phyloP scores from a whole-genome alignment of 2,329 filamentous ascomycete genomes.

The Cladosporium sp. region DNA sequence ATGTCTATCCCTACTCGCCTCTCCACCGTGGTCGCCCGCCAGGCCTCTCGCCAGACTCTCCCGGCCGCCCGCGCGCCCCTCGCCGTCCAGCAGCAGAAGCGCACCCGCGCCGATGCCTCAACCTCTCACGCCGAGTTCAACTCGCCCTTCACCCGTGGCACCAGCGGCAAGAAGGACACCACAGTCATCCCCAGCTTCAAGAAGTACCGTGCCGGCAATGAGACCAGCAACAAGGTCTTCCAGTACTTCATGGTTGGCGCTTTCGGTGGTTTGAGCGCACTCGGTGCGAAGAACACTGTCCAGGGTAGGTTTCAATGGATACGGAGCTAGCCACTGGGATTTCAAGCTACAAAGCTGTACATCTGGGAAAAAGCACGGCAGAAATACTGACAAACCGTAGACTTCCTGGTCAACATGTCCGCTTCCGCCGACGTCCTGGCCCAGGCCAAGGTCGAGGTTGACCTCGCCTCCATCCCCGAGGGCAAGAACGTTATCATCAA shows the following conservation, averaged over 20 bases:
- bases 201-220: constrained; percentile 73
- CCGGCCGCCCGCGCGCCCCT: constrained; percentile 44
- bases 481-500: constrained; percentile 99
- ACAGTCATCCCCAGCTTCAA: constrained; percentile 83
- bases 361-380: neutral
- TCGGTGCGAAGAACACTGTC: constrained; percentile 95
- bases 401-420: constrained; percentile 99
- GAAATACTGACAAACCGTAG: constrained; percentile 45
- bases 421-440: constrained; percentile 97
- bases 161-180: constrained; percentile 40
- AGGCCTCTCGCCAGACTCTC: constrained; percentile 44
- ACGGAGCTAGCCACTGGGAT: neutral
- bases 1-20: constrained; percentile 49
- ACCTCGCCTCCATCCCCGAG: constrained; percentile 87
- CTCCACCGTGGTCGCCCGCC: constrained; percentile 44
- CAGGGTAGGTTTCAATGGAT: constrained; percentile 65
- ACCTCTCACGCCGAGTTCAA: constrained; percentile 43
- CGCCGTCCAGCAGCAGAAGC: constrained; percentile 34
- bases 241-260: constrained; percentile 98
- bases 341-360: neutral
- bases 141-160: constrained; percentile 52
- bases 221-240: constrained; percentile 78
- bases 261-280: constrained; percentile 85
- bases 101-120: constrained; percentile 36
- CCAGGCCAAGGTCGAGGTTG: constrained; percentile 99